These are phyloP conservation scores for Boletus reticuloceps DNA, from an alignment of 768 basidiomycete genomes.

Conservation along the genomic window DNA sequence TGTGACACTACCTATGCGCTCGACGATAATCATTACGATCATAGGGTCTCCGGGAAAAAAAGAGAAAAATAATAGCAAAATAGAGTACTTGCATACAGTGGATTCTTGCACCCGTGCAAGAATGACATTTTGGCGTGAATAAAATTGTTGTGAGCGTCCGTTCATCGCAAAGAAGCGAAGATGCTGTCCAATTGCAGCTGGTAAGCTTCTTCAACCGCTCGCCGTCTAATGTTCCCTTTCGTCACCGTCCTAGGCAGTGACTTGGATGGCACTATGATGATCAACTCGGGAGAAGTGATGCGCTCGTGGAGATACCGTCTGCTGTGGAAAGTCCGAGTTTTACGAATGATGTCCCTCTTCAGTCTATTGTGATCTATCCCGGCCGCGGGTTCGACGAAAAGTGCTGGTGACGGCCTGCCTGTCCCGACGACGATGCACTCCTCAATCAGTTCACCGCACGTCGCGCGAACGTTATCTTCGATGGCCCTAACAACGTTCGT, in stretches of 20 bases:
- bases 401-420: slow-evolving; percentile 70
- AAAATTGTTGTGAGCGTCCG: neutral
- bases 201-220: slow-evolving; percentile 70
- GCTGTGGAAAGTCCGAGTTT: slow-evolving; percentile 69
- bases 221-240: slow-evolving; percentile 79
- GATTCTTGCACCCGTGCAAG: too few species aligned
- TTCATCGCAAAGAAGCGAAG: slow-evolving; percentile 36
- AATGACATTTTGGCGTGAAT: too few species aligned
- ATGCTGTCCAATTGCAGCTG: slow-evolving; percentile 55
- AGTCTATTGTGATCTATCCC: slow-evolving; percentile 56
- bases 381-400: slow-evolving; percentile 66
- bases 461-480: slow-evolving; percentile 70
- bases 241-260: slow-evolving; percentile 75
- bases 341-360: slow-evolving; percentile 69
- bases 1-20: too few species aligned
- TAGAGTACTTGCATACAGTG: too few species aligned
- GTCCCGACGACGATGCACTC: slow-evolving; percentile 78
- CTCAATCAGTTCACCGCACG: slow-evolving; percentile 54
- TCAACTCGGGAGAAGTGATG: slow-evolving; percentile 60
- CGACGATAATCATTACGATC: too few species aligned
- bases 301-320: slow-evolving; percentile 79
- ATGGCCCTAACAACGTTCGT: slow-evolving; percentile 48
- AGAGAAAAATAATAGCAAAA: too few species aligned
- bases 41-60: too few species aligned
- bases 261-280: slow-evolving; percentile 62